These are phyloP conservation scores for Eucalyptus pauciflora DNA, from an alignment of 345 rosid species.

Conservation along the genomic window DNA sequence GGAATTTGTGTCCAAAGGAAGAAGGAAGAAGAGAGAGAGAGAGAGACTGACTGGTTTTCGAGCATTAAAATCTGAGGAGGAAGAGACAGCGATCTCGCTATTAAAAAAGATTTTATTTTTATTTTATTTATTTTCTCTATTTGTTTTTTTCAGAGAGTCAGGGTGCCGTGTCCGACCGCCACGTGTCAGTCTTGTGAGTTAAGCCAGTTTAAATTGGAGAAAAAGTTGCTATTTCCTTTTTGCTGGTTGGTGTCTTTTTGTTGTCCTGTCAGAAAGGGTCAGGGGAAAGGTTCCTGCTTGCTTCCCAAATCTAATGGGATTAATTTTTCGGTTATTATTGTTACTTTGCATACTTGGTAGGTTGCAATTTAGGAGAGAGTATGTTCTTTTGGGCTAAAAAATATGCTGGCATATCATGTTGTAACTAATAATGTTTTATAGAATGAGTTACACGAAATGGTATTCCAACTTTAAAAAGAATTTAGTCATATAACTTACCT, in stretches of 20 bases:
- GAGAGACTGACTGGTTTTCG: not conserved
- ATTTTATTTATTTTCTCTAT: no score
- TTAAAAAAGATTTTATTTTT: not conserved
- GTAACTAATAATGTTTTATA: not conserved
- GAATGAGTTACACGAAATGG: not conserved
- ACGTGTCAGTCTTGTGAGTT: not conserved
- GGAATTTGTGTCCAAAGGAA: not conserved
- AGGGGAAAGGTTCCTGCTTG: not conserved
- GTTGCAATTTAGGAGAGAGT: not conserved
- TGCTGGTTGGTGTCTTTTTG: not conserved
- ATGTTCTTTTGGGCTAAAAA: not conserved
- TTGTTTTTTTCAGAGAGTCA: not conserved
- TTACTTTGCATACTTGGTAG: not conserved
- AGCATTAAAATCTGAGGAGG: conserved; percentile 12
- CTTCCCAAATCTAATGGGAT: not conserved
- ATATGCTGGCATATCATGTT: not conserved
- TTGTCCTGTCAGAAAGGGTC: not conserved
- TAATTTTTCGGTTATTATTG: not conserved
- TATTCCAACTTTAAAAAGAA: not conserved
- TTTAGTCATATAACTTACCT: not conserved
- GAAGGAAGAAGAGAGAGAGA: not conserved
- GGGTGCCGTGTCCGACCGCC: not conserved
- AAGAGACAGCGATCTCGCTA: not conserved
- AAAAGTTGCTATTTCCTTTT: not conserved
- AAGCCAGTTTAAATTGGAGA: not conserved